phyloP scores from a whole-genome alignment of 2,329 filamentous ascomycete species.

The Penicillium decumbens region DNA sequence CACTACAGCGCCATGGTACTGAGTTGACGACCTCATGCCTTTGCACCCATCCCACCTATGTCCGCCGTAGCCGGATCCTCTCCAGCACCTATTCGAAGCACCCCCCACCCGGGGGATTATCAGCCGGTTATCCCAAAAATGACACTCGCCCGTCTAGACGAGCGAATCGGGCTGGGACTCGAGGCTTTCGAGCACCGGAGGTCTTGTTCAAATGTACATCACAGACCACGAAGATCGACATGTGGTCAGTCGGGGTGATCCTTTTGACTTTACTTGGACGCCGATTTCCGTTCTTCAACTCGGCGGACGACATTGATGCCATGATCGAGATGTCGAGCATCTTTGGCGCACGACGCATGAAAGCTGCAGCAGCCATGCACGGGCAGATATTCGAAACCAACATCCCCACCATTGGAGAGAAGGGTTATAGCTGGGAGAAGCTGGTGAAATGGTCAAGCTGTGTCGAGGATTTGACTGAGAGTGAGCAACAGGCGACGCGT shows the following conservation, averaged over 20 bases:
- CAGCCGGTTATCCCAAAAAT: constrained; percentile 75
- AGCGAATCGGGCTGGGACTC: constrained; percentile 89
- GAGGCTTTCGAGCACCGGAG: constrained; percentile 93
- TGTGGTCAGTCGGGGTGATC: constrained; percentile 97
- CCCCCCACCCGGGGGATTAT: constrained; percentile 41
- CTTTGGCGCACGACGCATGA: constrained; percentile 83
- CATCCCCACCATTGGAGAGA: constrained; percentile 81
- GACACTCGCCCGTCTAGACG: constrained; percentile 82
- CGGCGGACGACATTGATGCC: constrained; percentile 94
- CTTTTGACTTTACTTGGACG: constrained; percentile 88
- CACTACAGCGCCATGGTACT: constrained; percentile 53
- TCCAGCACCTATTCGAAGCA: constrained; percentile 58
- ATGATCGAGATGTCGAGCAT: constrained; percentile 97
- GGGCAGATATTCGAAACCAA: constrained; percentile 89
- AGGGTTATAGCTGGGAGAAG: constrained; percentile 83
- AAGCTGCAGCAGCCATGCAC: constrained; percentile 72
- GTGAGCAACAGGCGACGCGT: constrained; percentile 44
- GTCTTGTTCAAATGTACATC: constrained; percentile 96
- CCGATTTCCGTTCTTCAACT: constrained; percentile 97
- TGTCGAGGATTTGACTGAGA: constrained; percentile 55
- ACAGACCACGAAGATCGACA: constrained; percentile 88
- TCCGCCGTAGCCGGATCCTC: constrained; percentile 56
- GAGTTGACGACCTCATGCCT: constrained; percentile 56
- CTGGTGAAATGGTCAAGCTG: constrained; percentile 94
- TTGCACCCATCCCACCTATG: constrained; percentile 64